Evolutionary conservation across 2,329 filamentous ascomycete species (phyloP).

Genomic region (Paraphaeosphaeria minitans): DNA sequence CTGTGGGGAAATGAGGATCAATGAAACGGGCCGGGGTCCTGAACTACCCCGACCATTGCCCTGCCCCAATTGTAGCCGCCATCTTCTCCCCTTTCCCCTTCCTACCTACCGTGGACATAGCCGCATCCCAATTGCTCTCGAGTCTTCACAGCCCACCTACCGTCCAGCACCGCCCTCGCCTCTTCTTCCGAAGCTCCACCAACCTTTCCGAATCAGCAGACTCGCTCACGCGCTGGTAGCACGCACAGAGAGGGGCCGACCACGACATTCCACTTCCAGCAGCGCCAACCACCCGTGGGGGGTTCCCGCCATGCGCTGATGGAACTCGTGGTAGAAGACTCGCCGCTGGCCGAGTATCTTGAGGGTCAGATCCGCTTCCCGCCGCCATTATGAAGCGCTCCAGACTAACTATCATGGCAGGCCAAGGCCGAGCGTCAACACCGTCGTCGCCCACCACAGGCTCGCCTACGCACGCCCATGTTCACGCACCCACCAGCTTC

Average conservation of each 20-base stretch:
- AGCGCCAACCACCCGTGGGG: constrained; percentile 15
- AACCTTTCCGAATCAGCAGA: background rate
- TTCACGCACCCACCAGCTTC: constrained; percentile 46
- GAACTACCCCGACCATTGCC: constrained; percentile 6
- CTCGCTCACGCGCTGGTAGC: constrained; percentile 20
- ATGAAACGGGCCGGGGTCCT: background rate
- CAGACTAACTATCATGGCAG: constrained; percentile 34
- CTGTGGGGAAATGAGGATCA: background rate
- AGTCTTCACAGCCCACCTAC: background rate
- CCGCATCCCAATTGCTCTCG: too few species aligned
- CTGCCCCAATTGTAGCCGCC: background rate
- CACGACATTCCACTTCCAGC: constrained; percentile 7
- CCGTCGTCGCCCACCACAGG: constrained; percentile 30
- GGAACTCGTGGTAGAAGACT: constrained; percentile 87
- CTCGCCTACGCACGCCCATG: constrained; percentile 18
- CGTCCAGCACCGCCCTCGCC: background rate
- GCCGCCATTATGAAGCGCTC: constrained; percentile 14
- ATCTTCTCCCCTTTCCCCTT: constrained; percentile 6
- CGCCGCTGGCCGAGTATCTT: constrained; percentile 86
- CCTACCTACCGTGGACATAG: too few species aligned
- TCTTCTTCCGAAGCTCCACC: background rate
- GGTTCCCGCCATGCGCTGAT: constrained; percentile 58
- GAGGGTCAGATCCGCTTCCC: constrained; percentile 64
- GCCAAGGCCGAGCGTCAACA: constrained; percentile 39
- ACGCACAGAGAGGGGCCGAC: constrained; percentile 16